Evolutionary conservation across 495 filamentous ascomycete species (phyloP).

Genomic region (Aspergillus affinis): DNA sequence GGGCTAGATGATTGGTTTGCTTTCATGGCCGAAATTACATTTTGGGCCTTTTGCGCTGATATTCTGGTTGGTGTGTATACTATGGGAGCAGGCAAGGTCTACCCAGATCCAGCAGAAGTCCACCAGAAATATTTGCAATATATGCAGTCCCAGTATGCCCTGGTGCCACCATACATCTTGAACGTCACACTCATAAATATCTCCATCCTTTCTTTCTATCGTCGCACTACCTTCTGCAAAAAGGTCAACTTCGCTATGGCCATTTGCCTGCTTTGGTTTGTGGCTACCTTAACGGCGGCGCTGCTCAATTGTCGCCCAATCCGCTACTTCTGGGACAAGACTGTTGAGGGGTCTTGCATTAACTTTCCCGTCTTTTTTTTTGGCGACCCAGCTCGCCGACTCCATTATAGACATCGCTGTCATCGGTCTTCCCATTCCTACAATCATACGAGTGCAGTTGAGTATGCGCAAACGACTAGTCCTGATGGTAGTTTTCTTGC

Average conservation of each 20-base stretch:
- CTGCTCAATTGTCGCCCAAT: background rate
- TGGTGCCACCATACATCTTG: background rate
- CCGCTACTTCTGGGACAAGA: background rate
- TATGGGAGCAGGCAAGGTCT: background rate
- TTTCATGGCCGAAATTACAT: background rate
- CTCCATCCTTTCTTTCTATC: background rate
- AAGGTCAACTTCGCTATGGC: too few relatives aligned
- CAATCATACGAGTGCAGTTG: background rate
- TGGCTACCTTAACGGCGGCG: background rate
- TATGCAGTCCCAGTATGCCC: background rate
- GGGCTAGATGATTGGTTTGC: constrained; percentile 1
- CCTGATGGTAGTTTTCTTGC: background rate
- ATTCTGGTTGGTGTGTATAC: constrained; percentile 1
- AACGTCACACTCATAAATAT: background rate
- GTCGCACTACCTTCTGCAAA: background rate
- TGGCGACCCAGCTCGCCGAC: background rate
- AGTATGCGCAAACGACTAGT: background rate
- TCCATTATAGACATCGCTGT: background rate
- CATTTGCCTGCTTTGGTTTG: constrained; percentile 1
- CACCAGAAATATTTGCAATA: background rate
- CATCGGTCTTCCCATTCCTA: background rate
- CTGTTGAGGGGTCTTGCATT: background rate
- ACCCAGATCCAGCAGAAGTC: background rate
- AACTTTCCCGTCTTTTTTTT: background rate
- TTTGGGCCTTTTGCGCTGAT: background rate